phyloP scores from a whole-genome alignment of 768 basidiomycete species.

The Pulveroboletus ravenelii region DNA sequence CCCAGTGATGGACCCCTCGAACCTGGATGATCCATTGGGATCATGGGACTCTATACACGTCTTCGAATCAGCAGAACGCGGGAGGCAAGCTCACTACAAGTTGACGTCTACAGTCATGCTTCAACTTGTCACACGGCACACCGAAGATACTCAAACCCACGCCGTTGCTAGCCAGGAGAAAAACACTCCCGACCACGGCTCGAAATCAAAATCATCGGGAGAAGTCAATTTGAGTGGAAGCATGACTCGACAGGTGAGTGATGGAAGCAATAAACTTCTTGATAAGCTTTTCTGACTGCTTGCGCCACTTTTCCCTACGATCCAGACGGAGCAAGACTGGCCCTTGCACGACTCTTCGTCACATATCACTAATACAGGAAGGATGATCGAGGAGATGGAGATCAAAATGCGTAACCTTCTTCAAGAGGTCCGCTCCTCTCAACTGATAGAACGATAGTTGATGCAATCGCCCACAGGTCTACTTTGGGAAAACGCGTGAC shows the following conservation, averaged over 20 bases:
- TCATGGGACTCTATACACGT: conserved; percentile 99
- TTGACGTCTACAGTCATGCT: conserved; percentile 97
- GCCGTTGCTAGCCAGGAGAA: conserved; percentile 27
- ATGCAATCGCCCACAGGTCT: conserved; percentile 50
- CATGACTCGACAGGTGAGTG: conserved; percentile 90
- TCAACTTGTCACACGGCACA: conserved; percentile 63
- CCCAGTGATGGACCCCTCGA: conserved; percentile 57
- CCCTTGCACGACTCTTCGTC: conserved; percentile 73
- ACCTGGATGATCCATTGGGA: conserved; percentile 63
- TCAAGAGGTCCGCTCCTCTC: conserved; percentile 57
- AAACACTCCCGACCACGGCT: conserved; percentile 39
- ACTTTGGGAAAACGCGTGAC: conserved; percentile 96
- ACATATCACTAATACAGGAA: conserved; percentile 91
- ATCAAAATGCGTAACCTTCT: conserved; percentile 97
- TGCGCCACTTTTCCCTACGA: conserved; percentile 4
- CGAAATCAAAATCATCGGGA: conserved; percentile 63
- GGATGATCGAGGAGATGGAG: conserved; percentile 98
- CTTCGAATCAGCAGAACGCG: conserved; percentile 90
- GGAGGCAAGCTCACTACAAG: conserved; percentile 92
- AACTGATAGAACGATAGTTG: conserved; percentile 2
- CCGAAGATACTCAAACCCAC: conserved; percentile 22
- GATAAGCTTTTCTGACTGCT: conserved; percentile 5
- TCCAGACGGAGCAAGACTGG: conserved; percentile 81
- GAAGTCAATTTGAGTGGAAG: conserved; percentile 87
- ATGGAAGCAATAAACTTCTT: conserved; percentile 5